phyloP scores from a whole-genome alignment of 441 rosid species.

The Gossypium schwendimanii region DNA sequence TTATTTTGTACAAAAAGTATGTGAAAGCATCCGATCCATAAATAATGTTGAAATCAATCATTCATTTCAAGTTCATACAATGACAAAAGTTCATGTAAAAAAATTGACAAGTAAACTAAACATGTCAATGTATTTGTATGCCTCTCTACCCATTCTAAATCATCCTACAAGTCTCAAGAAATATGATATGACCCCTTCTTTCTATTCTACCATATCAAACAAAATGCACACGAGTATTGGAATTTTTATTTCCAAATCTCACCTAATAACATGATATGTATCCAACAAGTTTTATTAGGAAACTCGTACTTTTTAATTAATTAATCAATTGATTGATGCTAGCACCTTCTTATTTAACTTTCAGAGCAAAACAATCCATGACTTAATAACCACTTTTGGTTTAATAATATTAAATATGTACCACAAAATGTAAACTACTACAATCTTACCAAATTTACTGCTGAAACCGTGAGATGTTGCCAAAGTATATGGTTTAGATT shows the following conservation, averaged over 20 bases:
- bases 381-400: neutral
- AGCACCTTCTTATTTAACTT: neutral
- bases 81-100: neutral
- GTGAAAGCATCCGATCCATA: neutral
- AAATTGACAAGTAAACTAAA: neutral
- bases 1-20: neutral
- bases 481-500: no score
- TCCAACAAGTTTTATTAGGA: neutral
- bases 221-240: neutral
- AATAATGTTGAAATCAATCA: neutral
- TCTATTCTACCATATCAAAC: neutral
- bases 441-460: neutral
- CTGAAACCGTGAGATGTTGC: neutral
- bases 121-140: neutral
- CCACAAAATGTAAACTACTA: neutral
- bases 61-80: neutral
- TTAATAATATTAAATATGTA: neutral
- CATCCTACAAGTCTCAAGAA: neutral
- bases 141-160: neutral
- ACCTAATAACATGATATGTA: neutral
- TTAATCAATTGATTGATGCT: neutral
- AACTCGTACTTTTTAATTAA: neutral
- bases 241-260: neutral
- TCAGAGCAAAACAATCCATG: neutral
- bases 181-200: neutral